Percentiles rank a stretch among this genome's conserved stretches.
Conservation (phyloP, 495 filamentous ascomycete genomes). For the Penicillium verhagenii region DNA sequence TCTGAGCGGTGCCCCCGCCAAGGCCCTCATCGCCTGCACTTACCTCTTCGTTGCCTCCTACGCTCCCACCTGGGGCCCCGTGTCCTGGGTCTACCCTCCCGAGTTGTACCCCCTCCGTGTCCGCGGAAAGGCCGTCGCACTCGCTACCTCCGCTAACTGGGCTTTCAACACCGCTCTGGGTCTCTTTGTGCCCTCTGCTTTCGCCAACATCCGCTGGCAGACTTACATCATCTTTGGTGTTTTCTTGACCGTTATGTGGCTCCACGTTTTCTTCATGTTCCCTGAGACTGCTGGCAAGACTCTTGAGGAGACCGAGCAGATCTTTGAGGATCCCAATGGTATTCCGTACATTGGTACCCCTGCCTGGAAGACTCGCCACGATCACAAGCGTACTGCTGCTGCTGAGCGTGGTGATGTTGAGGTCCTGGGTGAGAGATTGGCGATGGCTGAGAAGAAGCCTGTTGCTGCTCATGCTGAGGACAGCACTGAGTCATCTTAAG, state of each 20-base stretch:
- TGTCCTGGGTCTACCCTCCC: slow-evolving; percentile 64
- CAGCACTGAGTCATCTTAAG: slow-evolving; percentile 2
- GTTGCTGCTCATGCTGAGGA: slow-evolving; percentile 15
- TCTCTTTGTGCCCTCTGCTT: slow-evolving; percentile 70
- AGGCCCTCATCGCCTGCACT: slow-evolving; percentile 61
- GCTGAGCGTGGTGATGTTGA: slow-evolving; percentile 27
- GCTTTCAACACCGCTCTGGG: slow-evolving; percentile 75
- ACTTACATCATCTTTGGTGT: slow-evolving; percentile 75
- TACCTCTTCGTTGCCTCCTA: slow-evolving; percentile 65
- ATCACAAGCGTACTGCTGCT: slow-evolving; percentile 26
- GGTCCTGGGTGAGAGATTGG: slow-evolving; percentile 23
- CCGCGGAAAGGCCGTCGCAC: slow-evolving; percentile 62
- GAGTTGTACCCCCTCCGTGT: slow-evolving; percentile 65
- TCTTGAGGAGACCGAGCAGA: slow-evolving; percentile 70
- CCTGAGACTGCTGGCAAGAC: slow-evolving; percentile 79
- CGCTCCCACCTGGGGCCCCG: slow-evolving; percentile 58
- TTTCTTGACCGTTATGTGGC: slow-evolving; percentile 64
- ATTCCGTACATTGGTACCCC: slow-evolving; percentile 63
- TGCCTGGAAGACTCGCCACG: slow-evolving; percentile 62
- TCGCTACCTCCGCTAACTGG: slow-evolving; percentile 72
- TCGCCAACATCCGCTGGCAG: slow-evolving; percentile 68
- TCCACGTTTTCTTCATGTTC: slow-evolving; percentile 78
- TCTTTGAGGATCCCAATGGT: slow-evolving; percentile 63
- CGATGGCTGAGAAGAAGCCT: slow-evolving; percentile 18
- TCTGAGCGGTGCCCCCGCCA: slow-evolving; percentile 42